phyloP scores from a whole-genome alignment of 2,329 filamentous ascomycete genomes.

The Plectosphaerella sp. region DNA sequence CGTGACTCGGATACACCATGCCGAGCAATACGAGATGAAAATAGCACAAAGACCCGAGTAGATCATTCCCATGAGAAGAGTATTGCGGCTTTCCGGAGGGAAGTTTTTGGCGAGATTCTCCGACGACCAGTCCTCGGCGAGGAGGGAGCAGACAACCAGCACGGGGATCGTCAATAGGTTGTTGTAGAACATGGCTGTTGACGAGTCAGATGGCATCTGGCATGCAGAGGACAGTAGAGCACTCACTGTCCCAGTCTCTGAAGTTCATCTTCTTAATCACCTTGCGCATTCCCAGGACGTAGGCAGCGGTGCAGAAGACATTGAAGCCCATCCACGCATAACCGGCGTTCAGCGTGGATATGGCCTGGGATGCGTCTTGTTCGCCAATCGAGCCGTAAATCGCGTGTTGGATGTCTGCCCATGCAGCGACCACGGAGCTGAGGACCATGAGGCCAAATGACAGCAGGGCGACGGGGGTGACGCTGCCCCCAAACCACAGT shows the following conservation, averaged over 20 bases:
- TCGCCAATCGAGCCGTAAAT: constrained; percentile 36
- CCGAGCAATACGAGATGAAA: constrained; percentile 99
- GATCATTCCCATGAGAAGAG: constrained; percentile 81
- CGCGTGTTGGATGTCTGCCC: constrained; percentile 92
- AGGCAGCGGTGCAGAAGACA: constrained; percentile 88
- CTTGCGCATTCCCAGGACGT: constrained; percentile 92
- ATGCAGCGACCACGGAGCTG: constrained; percentile 90
- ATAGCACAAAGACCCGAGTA: constrained; percentile 90
- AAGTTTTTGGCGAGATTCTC: constrained; percentile 85
- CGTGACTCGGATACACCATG: constrained; percentile 97
- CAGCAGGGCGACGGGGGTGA: constrained; percentile 80
- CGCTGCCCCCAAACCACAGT: constrained; percentile 93
- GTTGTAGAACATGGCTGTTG: constrained; percentile 97
- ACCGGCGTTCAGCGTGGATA: constrained; percentile 88
- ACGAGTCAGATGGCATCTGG: constrained; percentile 22
- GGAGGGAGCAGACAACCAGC: constrained; percentile 73
- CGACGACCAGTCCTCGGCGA: constrained; percentile 89
- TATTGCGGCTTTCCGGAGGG: constrained; percentile 73
- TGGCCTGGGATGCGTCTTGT: constrained; percentile 61
- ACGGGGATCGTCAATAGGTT: constrained; percentile 95
- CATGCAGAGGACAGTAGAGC: neutral
- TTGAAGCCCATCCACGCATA: constrained; percentile 99
- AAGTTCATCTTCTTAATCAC: constrained; percentile 99
- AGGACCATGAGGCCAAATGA: constrained; percentile 97
- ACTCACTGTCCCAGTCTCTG: constrained; percentile 98